phyloP scores from a whole-genome alignment of 2,329 filamentous ascomycete species.

The Claviceps africana region DNA sequence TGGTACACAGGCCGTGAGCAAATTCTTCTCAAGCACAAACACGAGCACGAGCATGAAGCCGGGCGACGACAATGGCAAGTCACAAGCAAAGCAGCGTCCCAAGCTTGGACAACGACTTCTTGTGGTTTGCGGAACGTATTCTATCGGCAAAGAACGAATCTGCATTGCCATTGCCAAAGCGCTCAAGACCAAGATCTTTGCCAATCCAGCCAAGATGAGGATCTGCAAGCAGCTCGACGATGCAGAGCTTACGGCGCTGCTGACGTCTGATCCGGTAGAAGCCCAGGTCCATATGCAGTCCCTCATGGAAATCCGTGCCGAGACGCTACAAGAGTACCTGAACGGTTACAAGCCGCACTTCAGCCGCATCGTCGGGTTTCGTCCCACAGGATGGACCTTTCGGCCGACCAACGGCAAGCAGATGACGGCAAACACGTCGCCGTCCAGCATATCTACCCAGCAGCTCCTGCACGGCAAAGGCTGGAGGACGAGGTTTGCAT shows the following conservation, averaged over 20 bases:
- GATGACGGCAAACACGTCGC: slow-evolving; percentile 39
- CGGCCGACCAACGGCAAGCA: slow-evolving; percentile 44
- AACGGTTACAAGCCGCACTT: slow-evolving; percentile 69
- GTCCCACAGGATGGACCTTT: slow-evolving; percentile 91
- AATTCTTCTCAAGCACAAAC: slow-evolving; percentile 31
- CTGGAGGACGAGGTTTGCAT: slow-evolving; percentile 64
- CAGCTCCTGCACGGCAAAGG: slow-evolving; percentile 42
- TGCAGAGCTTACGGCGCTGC: slow-evolving; percentile 58
- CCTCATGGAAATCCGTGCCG: slow-evolving; percentile 82
- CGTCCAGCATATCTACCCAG: slow-evolving; percentile 33
- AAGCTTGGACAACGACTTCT: slow-evolving; percentile 48
- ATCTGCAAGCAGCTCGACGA: slow-evolving; percentile 80
- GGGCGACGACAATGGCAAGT: slow-evolving; percentile 16
- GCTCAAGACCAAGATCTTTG: slow-evolving; percentile 78
- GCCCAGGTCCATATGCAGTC: slow-evolving; percentile 98
- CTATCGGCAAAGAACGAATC: slow-evolving; percentile 93
- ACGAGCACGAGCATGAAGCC: slow-evolving; percentile 18
- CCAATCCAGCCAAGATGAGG: slow-evolving; percentile 65
- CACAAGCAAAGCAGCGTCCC: slow-evolving; percentile 9
- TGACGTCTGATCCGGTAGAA: slow-evolving; percentile 67
- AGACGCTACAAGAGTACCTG: slow-evolving; percentile 83
- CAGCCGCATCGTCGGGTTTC: slow-evolving; percentile 74
- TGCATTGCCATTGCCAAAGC: slow-evolving; percentile 85
- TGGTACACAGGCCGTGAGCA: slow-evolving; percentile 32
- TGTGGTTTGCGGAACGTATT: slow-evolving; percentile 91